Base-by-base conservation (phyloP, 768 basidiomycete species). In the Hydnomerulius pinastri region DNA sequence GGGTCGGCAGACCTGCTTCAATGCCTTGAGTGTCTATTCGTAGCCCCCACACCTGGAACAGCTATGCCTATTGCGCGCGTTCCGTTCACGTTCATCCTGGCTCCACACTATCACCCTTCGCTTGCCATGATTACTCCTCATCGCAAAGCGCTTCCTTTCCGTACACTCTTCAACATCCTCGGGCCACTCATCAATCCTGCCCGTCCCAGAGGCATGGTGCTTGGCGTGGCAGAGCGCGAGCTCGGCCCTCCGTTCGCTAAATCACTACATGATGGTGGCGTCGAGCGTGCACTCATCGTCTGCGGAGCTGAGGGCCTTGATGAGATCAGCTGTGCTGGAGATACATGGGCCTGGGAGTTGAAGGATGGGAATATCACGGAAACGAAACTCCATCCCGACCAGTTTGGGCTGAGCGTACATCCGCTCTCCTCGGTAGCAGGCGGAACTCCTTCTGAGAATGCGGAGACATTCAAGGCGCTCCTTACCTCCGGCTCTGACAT, bases 171-270 rank as follows among this genome's bases (percentile, higher is more conserved):
- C 80, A 98, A 99, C 71, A 73, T 94, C 51, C 77, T 98, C 27
- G 95, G 97, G 0, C 97, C 96, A 0, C 79, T 98, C 32, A 87
- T 96, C 70, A 98, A 96, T 70, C 97, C 96, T 2, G 86, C 91
- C 0, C 72, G 76, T 8, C 96, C 97, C 2, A 78, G 77, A 4
- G 87, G 92, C 3, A 94, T 98, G 88, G 82, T 98, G 4, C 77
- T 98, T 30, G 96, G 96, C 37, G 87, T 99, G 28, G 88, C 93
- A 8, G 86, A 86, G 51, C 83, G 73, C 41, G 83, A 85, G 59
- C 81, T 99, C 20, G 96, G 95, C 0, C 67, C 73, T 6, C 84
- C 90, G 0, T 98, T 96, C 62, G 93, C 90, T 0, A 73, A 82
- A 42, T 87, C 87, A 3, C 71, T 96, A 23, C 71, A 73, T 7